These are phyloP conservation scores for Citrus reticulata DNA, from an alignment of 345 rosid genomes.

Conservation along the genomic window DNA sequence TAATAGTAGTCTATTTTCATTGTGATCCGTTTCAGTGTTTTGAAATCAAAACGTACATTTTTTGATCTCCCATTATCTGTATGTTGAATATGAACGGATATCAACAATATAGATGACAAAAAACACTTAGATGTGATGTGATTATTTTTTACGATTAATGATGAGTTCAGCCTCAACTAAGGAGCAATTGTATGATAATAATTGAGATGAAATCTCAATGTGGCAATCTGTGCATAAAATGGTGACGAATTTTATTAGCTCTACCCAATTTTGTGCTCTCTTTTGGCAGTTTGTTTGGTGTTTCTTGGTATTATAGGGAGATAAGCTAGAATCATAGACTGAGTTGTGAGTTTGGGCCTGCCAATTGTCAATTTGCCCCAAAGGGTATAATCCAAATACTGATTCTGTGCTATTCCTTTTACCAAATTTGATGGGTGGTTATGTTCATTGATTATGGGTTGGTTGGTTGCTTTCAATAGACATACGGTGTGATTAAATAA, in stretches of 20 bases:
- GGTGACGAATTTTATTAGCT: not conserved
- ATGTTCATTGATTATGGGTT: not conserved
- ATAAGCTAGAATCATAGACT: not conserved
- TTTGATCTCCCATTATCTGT: fast-evolving
- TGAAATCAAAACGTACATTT: fast-evolving
- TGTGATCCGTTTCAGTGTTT: fast-evolving
- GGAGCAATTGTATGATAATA: too few relatives aligned
- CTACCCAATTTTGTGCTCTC: not conserved
- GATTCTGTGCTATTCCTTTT: not conserved
- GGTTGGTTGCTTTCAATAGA: not conserved
- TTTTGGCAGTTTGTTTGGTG: not conserved
- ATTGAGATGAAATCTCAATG: not conserved
- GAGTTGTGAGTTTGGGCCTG: not conserved
- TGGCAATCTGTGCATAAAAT: not conserved
- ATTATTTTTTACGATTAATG: not conserved
- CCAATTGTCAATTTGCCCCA: not conserved
- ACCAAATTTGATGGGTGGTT: not conserved
- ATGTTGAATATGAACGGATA: too few relatives aligned
- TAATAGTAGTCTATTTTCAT: too few relatives aligned
- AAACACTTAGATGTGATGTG: not conserved
- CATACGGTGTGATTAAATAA: not conserved
- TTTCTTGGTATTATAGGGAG: not conserved
- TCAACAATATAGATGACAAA: too few relatives aligned
- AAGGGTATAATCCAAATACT: not conserved
- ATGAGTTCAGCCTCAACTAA: not conserved